Evolutionary conservation across 148 eudicot genomes (phyloP).

Genomic region (Persicaria tinctoria): DNA sequence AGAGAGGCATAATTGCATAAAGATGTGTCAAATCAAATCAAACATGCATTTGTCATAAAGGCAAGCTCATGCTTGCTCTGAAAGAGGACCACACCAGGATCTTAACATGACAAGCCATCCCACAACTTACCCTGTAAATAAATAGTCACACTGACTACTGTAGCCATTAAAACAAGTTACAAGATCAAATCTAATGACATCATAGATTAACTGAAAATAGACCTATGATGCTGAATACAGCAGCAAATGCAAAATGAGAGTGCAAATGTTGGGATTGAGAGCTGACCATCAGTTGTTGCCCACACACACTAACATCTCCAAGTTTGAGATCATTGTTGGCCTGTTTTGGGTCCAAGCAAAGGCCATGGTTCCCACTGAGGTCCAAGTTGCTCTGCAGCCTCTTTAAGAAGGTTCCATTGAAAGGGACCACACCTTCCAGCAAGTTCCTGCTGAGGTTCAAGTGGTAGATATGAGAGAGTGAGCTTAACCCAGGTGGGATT

Average conservation of each 20-base stretch:
- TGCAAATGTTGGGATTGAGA: slow-evolving; percentile 22
- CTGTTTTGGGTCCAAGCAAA: slow-evolving; percentile 54
- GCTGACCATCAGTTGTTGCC: slow-evolving; percentile 12
- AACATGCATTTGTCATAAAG: slow-evolving; percentile 2
- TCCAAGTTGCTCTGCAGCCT: slow-evolving; percentile 67
- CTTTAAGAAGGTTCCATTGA: slow-evolving; percentile 48
- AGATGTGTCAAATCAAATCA: slow-evolving; percentile 10
- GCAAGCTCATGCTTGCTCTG: neutral
- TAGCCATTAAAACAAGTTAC: neutral
- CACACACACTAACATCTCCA: slow-evolving; percentile 42
- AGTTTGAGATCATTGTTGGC: slow-evolving; percentile 17
- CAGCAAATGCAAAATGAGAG: slow-evolving; percentile 19
- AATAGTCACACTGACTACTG: neutral
- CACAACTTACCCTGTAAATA: neutral
- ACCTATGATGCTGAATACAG: slow-evolving; percentile 7
- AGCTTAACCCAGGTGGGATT: slow-evolving; percentile 47
- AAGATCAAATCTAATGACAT: too few species aligned
- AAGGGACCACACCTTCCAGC: slow-evolving; percentile 57
- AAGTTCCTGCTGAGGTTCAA: slow-evolving; percentile 68
- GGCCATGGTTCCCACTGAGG: slow-evolving; percentile 54
- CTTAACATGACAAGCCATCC: neutral
- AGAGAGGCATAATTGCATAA: neutral
- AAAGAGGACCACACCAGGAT: neutral
- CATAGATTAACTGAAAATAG: neutral
- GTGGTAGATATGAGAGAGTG: slow-evolving; percentile 54